Evolutionary conservation across 805 yeast genomes (phyloP), one percentile per base, ranked within the genome.

Genomic region (Candida piceae): DNA sequence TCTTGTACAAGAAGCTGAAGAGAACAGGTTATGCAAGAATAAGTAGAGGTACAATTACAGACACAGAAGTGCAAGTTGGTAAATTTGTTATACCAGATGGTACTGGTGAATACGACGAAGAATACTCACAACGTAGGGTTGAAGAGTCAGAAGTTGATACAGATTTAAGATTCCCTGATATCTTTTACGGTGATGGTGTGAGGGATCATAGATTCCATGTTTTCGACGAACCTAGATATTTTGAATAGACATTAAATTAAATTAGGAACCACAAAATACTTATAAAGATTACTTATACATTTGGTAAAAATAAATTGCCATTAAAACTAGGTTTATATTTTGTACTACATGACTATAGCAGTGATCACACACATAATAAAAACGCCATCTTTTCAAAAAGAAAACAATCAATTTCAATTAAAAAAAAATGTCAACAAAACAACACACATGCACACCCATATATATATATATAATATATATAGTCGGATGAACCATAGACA

Each of bases 151-250:
- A 70, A 16, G 80, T 85, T 15, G 74, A 76, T 16, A 73, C 70
- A 39, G 79, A 72, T 35, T 67, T 79, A 51, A 70, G 84, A 49
- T 87, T 88, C 76, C 97, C 97, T 2, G 61, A 64, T 7, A 63
- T 74, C 50, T 88, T 90, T 61, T 70, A 76, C 45, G 97, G 95
- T 9, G 89, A 84, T 21, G 98, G 98, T 32, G 89, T 88, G 17
- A 76, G 96, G 46, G 97, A 90, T 2, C 98, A 93, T 60, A 70
- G 77, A 46, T 93, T 83, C 69, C 97, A 93, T 59, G 98, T 93
- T 1, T 88, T 93, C 60, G 93, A 87, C 47, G 93, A 84, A 59
- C 98, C 98, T 4, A 73, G 95, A 45, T 89, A 89, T 56, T 87
- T 74, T 52, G 70, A 46, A 18, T 58, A 39, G 45, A 16, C 11